phyloP scores from a whole-genome alignment of 352 stramenopile species.

The Pythium folliculosum region DNA sequence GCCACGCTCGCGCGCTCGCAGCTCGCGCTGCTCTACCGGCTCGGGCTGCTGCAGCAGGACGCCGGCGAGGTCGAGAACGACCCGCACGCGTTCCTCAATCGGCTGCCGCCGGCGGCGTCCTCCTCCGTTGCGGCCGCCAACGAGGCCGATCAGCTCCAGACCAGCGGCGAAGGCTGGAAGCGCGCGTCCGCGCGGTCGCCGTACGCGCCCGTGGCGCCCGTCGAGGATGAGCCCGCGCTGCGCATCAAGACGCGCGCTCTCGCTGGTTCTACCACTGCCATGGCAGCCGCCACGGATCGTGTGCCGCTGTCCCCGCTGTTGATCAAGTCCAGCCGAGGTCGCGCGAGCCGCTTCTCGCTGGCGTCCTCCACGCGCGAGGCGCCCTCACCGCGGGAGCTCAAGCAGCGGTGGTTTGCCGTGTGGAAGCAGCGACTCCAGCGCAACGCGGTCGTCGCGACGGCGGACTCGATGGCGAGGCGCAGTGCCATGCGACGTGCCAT shows the following conservation, averaged over 20 bases:
- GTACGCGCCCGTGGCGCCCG: slow-evolving; percentile 2
- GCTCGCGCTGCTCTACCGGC: slow-evolving; percentile 47
- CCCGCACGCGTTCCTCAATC: slow-evolving; percentile 32
- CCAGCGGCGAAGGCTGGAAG: slow-evolving; percentile 20
- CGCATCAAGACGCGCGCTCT: background rate
- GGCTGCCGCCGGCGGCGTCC: slow-evolving; percentile 14
- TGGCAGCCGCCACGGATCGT: background rate
- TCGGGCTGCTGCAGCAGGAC: slow-evolving; percentile 49
- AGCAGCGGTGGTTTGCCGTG: slow-evolving; percentile 11
- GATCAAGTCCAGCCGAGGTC: background rate
- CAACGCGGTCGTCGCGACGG: background rate
- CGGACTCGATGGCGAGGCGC: background rate
- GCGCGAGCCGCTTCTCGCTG: background rate
- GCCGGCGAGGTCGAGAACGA: slow-evolving; percentile 30
- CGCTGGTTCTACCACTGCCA: too few species aligned
- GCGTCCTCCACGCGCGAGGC: background rate
- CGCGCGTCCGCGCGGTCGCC: background rate
- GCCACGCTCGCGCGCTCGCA: slow-evolving; percentile 47
- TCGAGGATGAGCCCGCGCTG: slow-evolving; percentile 2
- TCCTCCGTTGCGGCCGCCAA: background rate
- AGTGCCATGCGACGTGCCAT: background rate
- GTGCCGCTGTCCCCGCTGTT: slow-evolving; percentile 15
- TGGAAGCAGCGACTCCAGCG: slow-evolving; percentile 15
- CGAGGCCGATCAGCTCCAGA: slow-evolving; percentile 1
- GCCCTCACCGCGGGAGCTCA: background rate